Conservation (phyloP, 164 flowering plant species). For the Annona cherimola region DNA sequence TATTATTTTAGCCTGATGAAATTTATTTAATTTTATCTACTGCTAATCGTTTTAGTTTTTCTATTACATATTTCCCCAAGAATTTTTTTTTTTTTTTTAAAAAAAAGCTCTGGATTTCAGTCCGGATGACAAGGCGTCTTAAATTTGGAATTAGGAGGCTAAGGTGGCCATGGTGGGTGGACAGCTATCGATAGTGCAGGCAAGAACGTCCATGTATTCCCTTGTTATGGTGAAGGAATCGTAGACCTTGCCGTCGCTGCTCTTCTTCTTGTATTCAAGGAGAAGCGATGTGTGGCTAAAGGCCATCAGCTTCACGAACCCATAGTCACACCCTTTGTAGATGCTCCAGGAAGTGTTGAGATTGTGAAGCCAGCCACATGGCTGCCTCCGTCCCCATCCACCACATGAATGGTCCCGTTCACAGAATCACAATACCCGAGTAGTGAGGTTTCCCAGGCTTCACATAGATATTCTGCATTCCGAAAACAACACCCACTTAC, state of each 20-base stretch:
- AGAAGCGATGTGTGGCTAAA: constrained; percentile 18
- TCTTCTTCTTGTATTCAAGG: constrained; percentile 52
- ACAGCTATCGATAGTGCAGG: constrained; percentile 64
- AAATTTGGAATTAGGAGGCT: background rate
- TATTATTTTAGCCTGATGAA: too few species aligned
- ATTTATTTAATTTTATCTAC: too few species aligned
- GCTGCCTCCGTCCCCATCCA: constrained; percentile 79
- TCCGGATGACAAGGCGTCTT: too few species aligned
- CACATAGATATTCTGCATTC: constrained; percentile 57
- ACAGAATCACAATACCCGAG: constrained; percentile 49
- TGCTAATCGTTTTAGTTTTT: too few species aligned
- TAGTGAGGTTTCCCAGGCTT: constrained; percentile 49
- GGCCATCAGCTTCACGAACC: constrained; percentile 84
- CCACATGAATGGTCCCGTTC: constrained; percentile 79
- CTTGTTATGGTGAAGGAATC: constrained; percentile 85
- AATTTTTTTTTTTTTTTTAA: too few species aligned
- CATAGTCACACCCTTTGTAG: constrained; percentile 56
- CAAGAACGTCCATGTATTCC: constrained; percentile 68
- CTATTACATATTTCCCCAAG: too few species aligned
- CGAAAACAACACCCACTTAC: background rate
- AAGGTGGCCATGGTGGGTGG: constrained; percentile 24
- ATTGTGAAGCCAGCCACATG: constrained; percentile 45
- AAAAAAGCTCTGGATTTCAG: too few species aligned
- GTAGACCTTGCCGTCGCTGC: constrained; percentile 69
- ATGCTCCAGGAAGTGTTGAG: constrained; percentile 60